Conservation (phyloP, 129 eudicot species). For the Pittosporum tobira region DNA sequence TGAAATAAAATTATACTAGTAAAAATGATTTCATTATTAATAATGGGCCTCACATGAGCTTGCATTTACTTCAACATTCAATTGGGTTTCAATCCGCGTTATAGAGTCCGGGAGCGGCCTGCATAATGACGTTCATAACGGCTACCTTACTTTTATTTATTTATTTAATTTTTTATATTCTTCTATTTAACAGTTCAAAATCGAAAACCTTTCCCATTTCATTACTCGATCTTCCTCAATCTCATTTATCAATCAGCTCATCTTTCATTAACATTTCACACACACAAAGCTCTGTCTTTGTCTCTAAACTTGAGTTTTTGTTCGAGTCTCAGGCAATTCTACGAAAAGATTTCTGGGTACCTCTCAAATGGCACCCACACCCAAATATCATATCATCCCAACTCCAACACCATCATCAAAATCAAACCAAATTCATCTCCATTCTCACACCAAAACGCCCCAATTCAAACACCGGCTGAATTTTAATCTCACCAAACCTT, state of each 20-base stretch:
- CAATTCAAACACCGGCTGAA: slow-evolving; percentile 45
- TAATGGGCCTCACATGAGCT: too few species aligned
- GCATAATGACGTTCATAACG: too few species aligned
- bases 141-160: too few species aligned
- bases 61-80: too few species aligned
- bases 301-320: not conserved
- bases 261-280: not conserved
- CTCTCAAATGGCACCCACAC: slow-evolving; percentile 40
- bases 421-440: slow-evolving; percentile 32
- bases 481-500: slow-evolving; percentile 39
- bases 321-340: not conserved
- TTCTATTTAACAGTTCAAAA: not conserved
- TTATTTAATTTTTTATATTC: too few species aligned
- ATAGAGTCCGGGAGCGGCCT: too few species aligned
- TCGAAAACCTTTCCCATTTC: not conserved
- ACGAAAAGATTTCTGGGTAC: not conserved
- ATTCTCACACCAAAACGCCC: slow-evolving; percentile 39
- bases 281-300: too few species aligned
- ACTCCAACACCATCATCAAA: slow-evolving; percentile 23
- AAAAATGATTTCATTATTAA: too few species aligned
- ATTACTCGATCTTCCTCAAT: not conserved
- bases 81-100: too few species aligned
- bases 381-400: slow-evolving; percentile 18
- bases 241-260: not conserved
- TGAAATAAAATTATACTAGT: too few species aligned